Evolutionary conservation across 805 yeast species (phyloP).

Genomic region (Yarrowia divulgata): DNA sequence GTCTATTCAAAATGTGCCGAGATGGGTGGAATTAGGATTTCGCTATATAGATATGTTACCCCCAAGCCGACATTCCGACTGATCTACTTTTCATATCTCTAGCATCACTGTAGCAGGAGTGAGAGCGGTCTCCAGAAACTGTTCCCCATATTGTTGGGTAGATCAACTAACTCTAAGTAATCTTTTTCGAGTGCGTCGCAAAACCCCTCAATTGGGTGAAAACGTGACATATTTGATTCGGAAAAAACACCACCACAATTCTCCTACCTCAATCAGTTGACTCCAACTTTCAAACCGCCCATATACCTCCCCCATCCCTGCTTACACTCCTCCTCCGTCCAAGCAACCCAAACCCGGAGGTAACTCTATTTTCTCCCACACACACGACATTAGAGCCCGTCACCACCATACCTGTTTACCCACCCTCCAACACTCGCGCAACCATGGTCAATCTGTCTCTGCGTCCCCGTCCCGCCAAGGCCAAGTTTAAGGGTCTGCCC

Average conservation of each 20-base stretch:
- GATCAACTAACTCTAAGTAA: neutral
- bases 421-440: neutral
- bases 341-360: slow-evolving; percentile 30
- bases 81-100: neutral
- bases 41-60: neutral
- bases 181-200: neutral
- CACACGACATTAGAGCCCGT: neutral
- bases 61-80: neutral
- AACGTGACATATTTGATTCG: no score
- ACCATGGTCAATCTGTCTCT: slow-evolving; percentile 22
- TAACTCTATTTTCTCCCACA: slow-evolving; percentile 22
- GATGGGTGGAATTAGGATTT: no score
- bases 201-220: slow-evolving; percentile 4
- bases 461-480: slow-evolving; percentile 42
- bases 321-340: neutral
- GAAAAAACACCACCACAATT: neutral
- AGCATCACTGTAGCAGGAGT: neutral
- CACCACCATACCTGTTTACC: neutral
- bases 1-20: neutral
- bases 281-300: neutral
- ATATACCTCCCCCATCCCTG: neutral
- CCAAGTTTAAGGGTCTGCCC: slow-evolving; percentile 46
- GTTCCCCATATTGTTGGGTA: no score
- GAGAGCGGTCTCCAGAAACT: neutral
- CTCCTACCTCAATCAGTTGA: neutral